A percentile compares a stretch with the other conserved stretches of the same genome.
These are phyloP conservation scores for Clohesyomyces aquaticus DNA, from an alignment of 495 filamentous ascomycete species.

Conservation along the genomic window DNA sequence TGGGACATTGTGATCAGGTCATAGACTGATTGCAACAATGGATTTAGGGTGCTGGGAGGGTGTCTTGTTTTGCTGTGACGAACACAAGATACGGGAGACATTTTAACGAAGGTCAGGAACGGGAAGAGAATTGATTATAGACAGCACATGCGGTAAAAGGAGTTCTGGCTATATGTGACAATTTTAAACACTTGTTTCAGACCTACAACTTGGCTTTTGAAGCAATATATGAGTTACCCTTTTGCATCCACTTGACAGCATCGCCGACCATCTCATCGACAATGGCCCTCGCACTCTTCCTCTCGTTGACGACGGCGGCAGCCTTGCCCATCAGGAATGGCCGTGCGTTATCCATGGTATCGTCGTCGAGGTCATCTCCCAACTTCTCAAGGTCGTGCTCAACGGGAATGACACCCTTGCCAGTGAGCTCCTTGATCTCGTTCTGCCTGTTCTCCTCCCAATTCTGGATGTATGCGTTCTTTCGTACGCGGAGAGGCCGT, in stretches of 20 bases:
- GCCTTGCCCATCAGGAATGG: slow-evolving; percentile 98
- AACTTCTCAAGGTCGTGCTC: slow-evolving; percentile 92
- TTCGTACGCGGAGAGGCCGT: slow-evolving; percentile 88
- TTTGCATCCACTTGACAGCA: slow-evolving; percentile 69
- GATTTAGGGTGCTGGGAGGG: too few relatives aligned
- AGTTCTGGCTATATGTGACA: too few relatives aligned
- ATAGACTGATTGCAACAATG: too few relatives aligned
- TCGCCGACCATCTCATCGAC: slow-evolving; percentile 94
- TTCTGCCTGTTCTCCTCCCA: slow-evolving; percentile 89
- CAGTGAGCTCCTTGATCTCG: slow-evolving; percentile 90
- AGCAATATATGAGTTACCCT: slow-evolving; percentile 54
- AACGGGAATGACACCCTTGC: slow-evolving; percentile 87
- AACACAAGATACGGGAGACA: too few relatives aligned
- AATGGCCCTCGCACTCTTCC: slow-evolving; percentile 88
- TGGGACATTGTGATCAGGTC: too few relatives aligned
- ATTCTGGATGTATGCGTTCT: slow-evolving; percentile 88
- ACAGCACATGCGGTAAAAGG: too few relatives aligned
- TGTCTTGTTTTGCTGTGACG: too few relatives aligned
- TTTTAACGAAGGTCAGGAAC: too few relatives aligned
- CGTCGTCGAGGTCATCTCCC: slow-evolving; percentile 69
- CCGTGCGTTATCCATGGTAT: slow-evolving; percentile 86
- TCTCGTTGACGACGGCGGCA: slow-evolving; percentile 88
- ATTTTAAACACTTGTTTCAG: neutral
- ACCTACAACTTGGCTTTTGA: slow-evolving; percentile 36
- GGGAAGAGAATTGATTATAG: too few relatives aligned